Evolutionary conservation across 1,139 yeast species (phyloP), one percentile per base, ranked within the genome.

Genomic region (Arxiozyma slooffiae): DNA sequence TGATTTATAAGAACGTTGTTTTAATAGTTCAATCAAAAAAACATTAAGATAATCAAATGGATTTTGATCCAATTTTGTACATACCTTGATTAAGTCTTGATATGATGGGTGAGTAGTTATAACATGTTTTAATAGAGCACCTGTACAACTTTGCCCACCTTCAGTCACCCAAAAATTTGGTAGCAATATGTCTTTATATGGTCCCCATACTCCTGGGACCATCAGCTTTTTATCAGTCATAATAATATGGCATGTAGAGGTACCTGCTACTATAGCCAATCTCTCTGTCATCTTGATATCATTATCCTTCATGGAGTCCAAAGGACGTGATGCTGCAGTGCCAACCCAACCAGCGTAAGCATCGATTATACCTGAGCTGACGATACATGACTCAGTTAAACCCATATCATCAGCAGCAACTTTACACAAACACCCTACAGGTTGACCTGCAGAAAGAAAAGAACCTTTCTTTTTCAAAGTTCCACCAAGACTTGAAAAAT

Each of bases 331-430:
- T 34, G 97, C 98, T 52, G 90, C 96, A 0, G 98, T 92, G 52
- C 98, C 98, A 52, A 92, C 80, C 97, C 97, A 92, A 48, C 98
- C 98, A 9, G 97, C 95, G 64, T 92, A 92, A 14, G 97, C 97
- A 67, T 92, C 98, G 63, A 92, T 92, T 38, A 92, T 96, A 60
- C 96, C 97, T 1, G 95, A 82, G 7, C 96, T 97, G 41, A 92
- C 97, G 41, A 82, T 80, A 70, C 95, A 85, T 50, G 77, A 76
- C 26, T 84, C 77, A 14, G 92, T 78, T 56, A 92, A 76, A 3
- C 97, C 97, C 62, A 92, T 74, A 50, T 87, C 89, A 45, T 76
- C 77, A n/a, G 97, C 97, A 2, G 96, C 79, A 47, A 71, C 62
- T 20, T 71, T 70, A 23, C 79, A 76, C 59, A 92, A 74, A 52